These are phyloP conservation scores for Nemania sp. DNA, from an alignment of 2,329 filamentous ascomycete genomes.

Conservation along the genomic window DNA sequence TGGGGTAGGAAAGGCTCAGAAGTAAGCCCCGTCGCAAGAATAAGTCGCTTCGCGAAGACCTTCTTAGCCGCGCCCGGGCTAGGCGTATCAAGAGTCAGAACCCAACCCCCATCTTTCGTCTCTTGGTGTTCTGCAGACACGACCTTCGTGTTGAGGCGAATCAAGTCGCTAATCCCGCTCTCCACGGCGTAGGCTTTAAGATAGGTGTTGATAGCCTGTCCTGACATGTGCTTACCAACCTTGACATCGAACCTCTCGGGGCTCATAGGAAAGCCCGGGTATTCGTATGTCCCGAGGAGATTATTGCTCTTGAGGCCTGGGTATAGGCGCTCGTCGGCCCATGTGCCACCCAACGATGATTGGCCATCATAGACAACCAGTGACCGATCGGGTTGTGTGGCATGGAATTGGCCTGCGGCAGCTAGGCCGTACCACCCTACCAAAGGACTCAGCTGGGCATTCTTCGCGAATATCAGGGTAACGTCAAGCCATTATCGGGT, in stretches of 20 bases:
- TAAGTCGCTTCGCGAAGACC: conserved; percentile 60
- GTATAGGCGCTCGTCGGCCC: conserved; percentile 75
- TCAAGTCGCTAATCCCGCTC: conserved; percentile 61
- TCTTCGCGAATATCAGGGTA: conserved; percentile 1
- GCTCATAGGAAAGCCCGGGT: conserved; percentile 78
- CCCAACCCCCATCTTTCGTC: conserved; percentile 51
- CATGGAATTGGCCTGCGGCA: conserved; percentile 70
- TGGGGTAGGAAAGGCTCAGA: conserved; percentile 67
- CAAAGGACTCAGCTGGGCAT: conserved; percentile 11
- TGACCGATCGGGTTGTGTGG: conserved; percentile 67
- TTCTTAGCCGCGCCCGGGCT: conserved; percentile 45
- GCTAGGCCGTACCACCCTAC: conserved; percentile 67
- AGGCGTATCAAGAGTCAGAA: conserved; percentile 40
- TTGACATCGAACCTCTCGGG: conserved; percentile 60
- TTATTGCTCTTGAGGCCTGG: conserved; percentile 80
- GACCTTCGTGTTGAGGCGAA: conserved; percentile 65
- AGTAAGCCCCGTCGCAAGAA: conserved; percentile 72
- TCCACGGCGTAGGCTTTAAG: conserved; percentile 66
- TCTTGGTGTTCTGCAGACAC: conserved; percentile 62
- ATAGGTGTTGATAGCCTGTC: conserved; percentile 66
- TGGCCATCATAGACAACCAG: conserved; percentile 70
- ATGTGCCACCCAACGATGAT: conserved; percentile 73
- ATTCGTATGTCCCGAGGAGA: conserved; percentile 78
- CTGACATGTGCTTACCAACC: conserved; percentile 69
- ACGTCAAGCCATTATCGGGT: not conserved